A percentile compares a stretch with the other conserved stretches of the same genome.
These are phyloP conservation scores for Starmerella geochares DNA, from an alignment of 805 yeast species.

Conservation along the genomic window DNA sequence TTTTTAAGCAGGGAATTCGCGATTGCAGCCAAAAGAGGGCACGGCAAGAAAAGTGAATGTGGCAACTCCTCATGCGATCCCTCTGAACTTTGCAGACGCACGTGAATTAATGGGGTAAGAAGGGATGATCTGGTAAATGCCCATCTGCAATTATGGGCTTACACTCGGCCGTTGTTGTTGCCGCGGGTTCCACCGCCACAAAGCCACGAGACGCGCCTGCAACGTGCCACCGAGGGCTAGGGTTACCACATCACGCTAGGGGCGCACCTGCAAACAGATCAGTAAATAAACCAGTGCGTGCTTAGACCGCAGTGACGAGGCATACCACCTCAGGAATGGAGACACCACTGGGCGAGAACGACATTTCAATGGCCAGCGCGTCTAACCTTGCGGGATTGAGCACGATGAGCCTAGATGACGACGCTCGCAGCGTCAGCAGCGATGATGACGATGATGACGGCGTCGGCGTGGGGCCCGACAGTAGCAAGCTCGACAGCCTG, in stretches of 20 bases:
- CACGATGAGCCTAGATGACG: constrained; percentile 6
- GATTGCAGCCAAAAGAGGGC: too few relatives aligned
- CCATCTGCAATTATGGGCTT: too few relatives aligned
- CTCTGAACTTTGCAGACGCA: too few relatives aligned
- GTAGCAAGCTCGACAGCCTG: constrained; percentile 1
- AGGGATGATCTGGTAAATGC: too few relatives aligned
- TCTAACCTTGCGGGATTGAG: neutral
- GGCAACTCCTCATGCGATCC: too few relatives aligned
- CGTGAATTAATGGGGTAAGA: too few relatives aligned
- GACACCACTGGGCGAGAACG: neutral
- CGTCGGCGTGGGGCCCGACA: neutral
- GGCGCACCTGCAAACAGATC: neutral
- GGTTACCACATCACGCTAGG: neutral
- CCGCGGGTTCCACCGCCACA: neutral
- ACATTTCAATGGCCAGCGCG: constrained; percentile 6
- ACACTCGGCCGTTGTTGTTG: neutral
- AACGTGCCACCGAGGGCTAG: constrained; percentile 2
- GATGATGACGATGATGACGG: neutral
- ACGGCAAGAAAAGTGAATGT: too few relatives aligned
- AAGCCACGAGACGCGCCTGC: neutral
- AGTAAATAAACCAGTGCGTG: neutral
- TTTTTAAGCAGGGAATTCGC: too few relatives aligned
- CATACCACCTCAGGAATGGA: too few relatives aligned
- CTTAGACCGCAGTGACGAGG: neutral
- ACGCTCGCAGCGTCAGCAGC: neutral